Evolutionary conservation across 176 grass and related monocot genomes (phyloP).

Genomic region (Eremochloa ophiuroides): DNA sequence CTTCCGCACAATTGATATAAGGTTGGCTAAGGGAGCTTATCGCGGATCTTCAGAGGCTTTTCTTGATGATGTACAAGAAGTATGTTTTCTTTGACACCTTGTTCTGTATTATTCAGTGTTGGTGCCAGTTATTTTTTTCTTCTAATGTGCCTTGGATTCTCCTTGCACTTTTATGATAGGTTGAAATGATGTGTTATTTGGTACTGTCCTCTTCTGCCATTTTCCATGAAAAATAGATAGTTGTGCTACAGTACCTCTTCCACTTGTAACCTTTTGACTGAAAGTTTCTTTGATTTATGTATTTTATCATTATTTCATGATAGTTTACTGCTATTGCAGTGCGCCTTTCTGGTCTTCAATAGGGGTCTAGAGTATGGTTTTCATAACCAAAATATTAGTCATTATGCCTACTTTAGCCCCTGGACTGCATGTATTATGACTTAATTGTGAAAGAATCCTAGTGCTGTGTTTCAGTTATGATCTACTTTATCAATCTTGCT

Average conservation of each 20-base stretch:
- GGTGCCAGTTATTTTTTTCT: neutral
- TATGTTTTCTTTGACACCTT: conserved; percentile 37
- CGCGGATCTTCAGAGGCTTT: conserved; percentile 82
- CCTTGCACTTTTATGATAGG: conserved; percentile 1
- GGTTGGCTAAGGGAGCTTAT: conserved; percentile 82
- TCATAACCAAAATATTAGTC: neutral
- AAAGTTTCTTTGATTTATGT: neutral
- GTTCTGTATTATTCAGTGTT: conserved; percentile 22
- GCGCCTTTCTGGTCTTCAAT: neutral
- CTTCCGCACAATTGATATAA: conserved; percentile 96
- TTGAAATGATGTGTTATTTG: conserved; percentile 1
- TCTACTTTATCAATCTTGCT: neutral
- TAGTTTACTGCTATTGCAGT: conserved; percentile 8
- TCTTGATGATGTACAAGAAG: conserved; percentile 90
- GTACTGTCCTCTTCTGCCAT: neutral
- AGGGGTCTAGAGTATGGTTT: neutral
- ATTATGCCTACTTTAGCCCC: conserved; percentile 5
- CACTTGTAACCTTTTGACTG: neutral
- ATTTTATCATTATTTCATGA: neutral
- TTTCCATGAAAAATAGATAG: neutral
- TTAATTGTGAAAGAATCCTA: neutral
- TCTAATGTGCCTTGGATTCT: conserved; percentile 3
- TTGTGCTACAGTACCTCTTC: neutral
- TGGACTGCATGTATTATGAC: conserved; percentile 3
- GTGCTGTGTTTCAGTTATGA: neutral